phyloP scores from a whole-genome alignment of 2,329 filamentous ascomycete genomes.

The Cercospora brassicicola region DNA sequence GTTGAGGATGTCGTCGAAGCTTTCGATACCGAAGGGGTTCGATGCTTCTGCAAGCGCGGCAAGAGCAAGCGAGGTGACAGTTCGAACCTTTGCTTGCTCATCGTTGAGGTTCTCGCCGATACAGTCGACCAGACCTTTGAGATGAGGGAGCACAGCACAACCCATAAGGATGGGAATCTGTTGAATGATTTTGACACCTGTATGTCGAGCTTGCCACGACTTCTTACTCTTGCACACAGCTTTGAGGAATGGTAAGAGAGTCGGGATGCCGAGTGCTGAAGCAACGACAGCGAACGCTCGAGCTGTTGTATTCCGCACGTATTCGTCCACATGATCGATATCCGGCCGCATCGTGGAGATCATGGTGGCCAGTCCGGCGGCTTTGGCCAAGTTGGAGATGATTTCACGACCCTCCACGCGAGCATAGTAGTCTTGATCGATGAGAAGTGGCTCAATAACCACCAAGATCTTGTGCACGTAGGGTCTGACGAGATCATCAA shows the following conservation, averaged over 20 bases:
- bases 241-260: constrained; percentile 87
- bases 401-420: constrained; percentile 97
- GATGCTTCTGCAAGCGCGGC: constrained; percentile 93
- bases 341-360: constrained; percentile 99
- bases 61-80: constrained; percentile 91
- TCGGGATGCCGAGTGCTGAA: constrained; percentile 91
- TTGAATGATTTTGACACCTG: constrained; percentile 98
- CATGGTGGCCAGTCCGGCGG: constrained; percentile 95
- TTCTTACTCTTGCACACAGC: constrained; percentile 98
- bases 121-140: constrained; percentile 94
- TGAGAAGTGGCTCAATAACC: constrained; percentile 97
- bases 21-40: constrained; percentile 98
- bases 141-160: constrained; percentile 89
- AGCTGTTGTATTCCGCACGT: constrained; percentile 96
- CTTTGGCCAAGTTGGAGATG: constrained; percentile 96
- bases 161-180: constrained; percentile 99
- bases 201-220: constrained; percentile 97
- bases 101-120: constrained; percentile 95
- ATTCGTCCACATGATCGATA: constrained; percentile 97
- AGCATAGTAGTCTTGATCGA: constrained; percentile 99
- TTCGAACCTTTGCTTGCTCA: constrained; percentile 95
- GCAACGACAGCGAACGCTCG: constrained; percentile 96
- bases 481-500: constrained; percentile 91
- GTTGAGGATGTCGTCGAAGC: constrained; percentile 96
- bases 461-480: constrained; percentile 98